Base-by-base conservation (phyloP, 805 yeast species). In the Candida qinlingensis region DNA sequence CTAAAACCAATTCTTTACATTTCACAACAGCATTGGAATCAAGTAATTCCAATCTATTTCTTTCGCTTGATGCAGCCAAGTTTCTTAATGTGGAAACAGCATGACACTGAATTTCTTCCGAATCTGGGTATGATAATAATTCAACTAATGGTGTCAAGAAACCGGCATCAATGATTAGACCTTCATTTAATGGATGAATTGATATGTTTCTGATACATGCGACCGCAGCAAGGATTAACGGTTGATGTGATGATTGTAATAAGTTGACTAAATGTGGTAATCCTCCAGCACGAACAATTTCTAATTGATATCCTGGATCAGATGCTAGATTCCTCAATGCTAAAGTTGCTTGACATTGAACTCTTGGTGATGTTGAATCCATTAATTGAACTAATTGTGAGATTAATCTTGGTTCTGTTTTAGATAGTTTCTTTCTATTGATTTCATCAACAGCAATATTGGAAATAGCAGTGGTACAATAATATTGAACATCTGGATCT, bases 141-240 rank as follows among this genome's bases (percentile, higher is more conserved):
- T 83, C 78, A 13, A 94, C 97, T 57, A 94, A 77, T 8, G 99
- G 98, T 61, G 84, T 83, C 61, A 94, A 75, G 71, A 94, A 94
- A 1, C 99, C 99, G 5, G 98, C 97, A 55, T 94, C 97, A 48
- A 94, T 94, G 42, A 94, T 94, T 49, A 94, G 75, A 12, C 95
- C 92, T 72, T 94, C 99, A 66, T 94, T 94, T 67, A 87, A 76
- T 33, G 99, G 97, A 64, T 94, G 98, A 53, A 94, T 94, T 7
- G 97, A 90, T 48, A 94, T 89, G 67, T 94, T 94, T 71, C 99
- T 83, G 55, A 94, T 89, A 71, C 99, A 94, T 2, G 99, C 99
- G 44, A 94, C 99, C 7, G 98, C 94, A 6, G 99, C 98, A 48
- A 94, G 74, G 9, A 92, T 89, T 53, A 94, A 76, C 33, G 97